Base-by-base conservation (phyloP, 257 asterid genomes). In the Sherardia arvensis region DNA sequence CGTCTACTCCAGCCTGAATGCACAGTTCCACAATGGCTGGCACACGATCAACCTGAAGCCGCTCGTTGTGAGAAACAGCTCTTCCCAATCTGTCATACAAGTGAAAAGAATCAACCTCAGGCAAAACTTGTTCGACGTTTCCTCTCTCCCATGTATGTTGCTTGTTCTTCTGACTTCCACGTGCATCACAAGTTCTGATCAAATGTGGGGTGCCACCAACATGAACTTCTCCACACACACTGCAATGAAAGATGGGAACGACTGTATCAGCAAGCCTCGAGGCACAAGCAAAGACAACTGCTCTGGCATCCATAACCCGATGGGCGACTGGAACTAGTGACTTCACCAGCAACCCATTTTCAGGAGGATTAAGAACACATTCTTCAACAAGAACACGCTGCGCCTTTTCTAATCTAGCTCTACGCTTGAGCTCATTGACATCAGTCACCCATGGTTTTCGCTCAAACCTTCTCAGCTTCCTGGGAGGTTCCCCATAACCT, bases 1-100 rank as follows among this genome's bases (percentile, higher is more conserved):
- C 66, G 51, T 88, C 81, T 22, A 88, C 84, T 18, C 95, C 95
- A 28, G 90, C 95, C 75, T 88, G 96, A 73, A 88, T 81, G 73
- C 95, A 88, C 43, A 86, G 79, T 27, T 88, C 92, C 48, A 88
- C 71, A 26, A 82, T 65, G 51, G 93, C 92, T 15, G 93, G 95
- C 68, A 88, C 74, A 32, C 84, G 84, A 64, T 84, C 95, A 53
- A 88, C 90, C 62, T 77, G 71, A 23, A 88, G 80, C 57, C 90
- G 76, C 65, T 86, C 92, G 21, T 84, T 67, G 65, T 88, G 96
- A 6, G 92, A 75, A 47, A 88, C 88, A 18, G 90, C 88, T 79
- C 90, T 73, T 36, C 87, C 92, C 71, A 84, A 43, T 61, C 95
- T 75, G 65, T 86, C 95, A 67, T 84, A 88, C 56, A 88, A 76